These are phyloP conservation scores for Stellera chamaejasme DNA, from an alignment of 345 rosid genomes.

Conservation along the genomic window DNA sequence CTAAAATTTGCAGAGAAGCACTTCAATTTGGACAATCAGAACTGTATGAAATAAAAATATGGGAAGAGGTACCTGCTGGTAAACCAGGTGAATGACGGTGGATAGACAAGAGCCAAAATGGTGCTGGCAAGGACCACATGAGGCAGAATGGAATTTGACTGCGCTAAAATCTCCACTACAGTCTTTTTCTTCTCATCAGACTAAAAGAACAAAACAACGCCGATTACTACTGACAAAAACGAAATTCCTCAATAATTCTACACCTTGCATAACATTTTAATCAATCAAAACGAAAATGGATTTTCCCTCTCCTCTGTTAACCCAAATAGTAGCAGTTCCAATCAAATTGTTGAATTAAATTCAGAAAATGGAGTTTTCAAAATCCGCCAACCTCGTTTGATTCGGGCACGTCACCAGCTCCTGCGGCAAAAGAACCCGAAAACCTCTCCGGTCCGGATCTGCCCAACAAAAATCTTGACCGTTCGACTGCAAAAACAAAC, in stretches of 20 bases:
- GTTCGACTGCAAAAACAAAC: slow-evolving; percentile 12
- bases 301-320: background rate
- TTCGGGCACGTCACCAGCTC: slow-evolving; percentile 26
- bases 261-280: background rate
- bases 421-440: slow-evolving; percentile 26
- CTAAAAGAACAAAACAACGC: slow-evolving; percentile 24
- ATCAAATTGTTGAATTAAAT: slow-evolving; percentile 1
- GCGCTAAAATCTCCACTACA: slow-evolving; percentile 49
- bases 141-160: slow-evolving; percentile 74
- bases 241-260: background rate
- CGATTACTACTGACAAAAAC: background rate
- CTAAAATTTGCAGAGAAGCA: too few species aligned
- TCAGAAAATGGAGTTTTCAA: background rate
- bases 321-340: background rate
- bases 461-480: slow-evolving; percentile 29
- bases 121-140: slow-evolving; percentile 86
- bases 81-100: slow-evolving; percentile 96
- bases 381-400: slow-evolving; percentile 8
- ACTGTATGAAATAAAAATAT: too few species aligned
- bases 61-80: slow-evolving; percentile 50
- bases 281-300: background rate
- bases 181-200: slow-evolving; percentile 25
- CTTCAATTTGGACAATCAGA: too few species aligned
- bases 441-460: slow-evolving; percentile 32
- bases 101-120: slow-evolving; percentile 75